Base-by-base conservation (phyloP, 2,329 filamentous ascomycete genomes). In the Bimuria novae-zelandiae region DNA sequence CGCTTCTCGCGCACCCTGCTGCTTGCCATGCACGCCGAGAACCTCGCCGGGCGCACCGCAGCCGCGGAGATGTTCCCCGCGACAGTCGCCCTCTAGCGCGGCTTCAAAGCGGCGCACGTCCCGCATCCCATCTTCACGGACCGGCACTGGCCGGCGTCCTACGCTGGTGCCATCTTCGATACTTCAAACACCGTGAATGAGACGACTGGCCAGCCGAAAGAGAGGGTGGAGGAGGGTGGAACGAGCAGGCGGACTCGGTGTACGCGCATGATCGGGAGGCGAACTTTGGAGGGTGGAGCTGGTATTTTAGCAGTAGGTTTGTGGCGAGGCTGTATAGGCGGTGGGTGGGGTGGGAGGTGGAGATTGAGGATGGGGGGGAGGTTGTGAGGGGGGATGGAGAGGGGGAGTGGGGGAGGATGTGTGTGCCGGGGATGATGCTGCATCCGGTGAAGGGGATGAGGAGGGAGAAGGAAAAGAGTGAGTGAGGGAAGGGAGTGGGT, bases 41-140 rank as follows among this genome's bases (percentile, higher is more conserved):
- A 92, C 25, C 83, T 90, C 65, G 87, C 88, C 68, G 92, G 92
- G 64, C 90, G 95, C 74, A 89, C 90, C 59, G 95, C 94, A 78
- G 96, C 96, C 71, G 90, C 92, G 0, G 93, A 97, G 75, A 97
- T 97, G 92, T 97, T 91, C 91, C 90, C 92, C 0, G 88, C 88
- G 1, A 94, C 89, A 0, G 86, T 90, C 1, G 90, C 92, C 1
- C 81, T 97, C 7, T 92, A 97, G 55, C 92, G 97, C 71, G 93
- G 93, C 10, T 87, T 90, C 76, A 97, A 97, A 77, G 92, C 90
- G 32, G 92, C 97, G 12, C 96, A 89, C 61, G 91, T 87, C 2
- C 93, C 93, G 1, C 93, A 97, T 66, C 90, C 92, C 1, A 82
- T 96, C 50, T 97, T 89, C 70, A 85, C 93, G 14, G 92, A 96